Conservation (phyloP, 306 rosid genomes). For the Albizia julibrissin region DNA sequence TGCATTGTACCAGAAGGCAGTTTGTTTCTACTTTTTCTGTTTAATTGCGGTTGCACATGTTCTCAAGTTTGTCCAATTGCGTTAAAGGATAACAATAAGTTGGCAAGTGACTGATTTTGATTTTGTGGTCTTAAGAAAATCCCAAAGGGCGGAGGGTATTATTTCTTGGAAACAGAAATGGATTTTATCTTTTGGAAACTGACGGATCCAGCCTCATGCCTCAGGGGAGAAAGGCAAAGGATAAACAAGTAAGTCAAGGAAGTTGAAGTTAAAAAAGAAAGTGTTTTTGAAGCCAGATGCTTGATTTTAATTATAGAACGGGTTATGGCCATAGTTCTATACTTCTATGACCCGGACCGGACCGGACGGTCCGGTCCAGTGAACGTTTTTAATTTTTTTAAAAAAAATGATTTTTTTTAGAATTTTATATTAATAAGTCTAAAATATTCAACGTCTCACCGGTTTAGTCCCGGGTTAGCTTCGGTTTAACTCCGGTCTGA, state of each 20-base stretch:
- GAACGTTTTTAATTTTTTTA: too few species aligned
- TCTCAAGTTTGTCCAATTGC: not conserved
- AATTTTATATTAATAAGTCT: too few species aligned
- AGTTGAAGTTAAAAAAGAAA: not conserved
- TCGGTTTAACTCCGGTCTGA: too few species aligned
- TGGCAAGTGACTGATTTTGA: not conserved
- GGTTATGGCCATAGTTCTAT: too few species aligned
- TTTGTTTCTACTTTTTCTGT: not conserved
- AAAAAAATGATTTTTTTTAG: too few species aligned
- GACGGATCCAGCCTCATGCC: not conserved
- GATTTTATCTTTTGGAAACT: not conserved
- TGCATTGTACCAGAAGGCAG: not conserved
- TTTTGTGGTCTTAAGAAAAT: not conserved
- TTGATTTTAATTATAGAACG: too few species aligned
- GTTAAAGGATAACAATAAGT: not conserved
- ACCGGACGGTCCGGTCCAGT: too few species aligned
- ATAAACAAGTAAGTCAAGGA: not conserved
- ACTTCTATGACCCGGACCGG: too few species aligned
- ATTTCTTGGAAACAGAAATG: not conserved
- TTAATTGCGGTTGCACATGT: not conserved
- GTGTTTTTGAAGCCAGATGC: too few species aligned
- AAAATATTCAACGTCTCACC: too few species aligned
- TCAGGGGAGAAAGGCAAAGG: not conserved
- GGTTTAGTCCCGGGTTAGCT: too few species aligned
- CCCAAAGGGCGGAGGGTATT: not conserved